A percentile compares a stretch with the other conserved stretches of the same genome.
Evolutionary conservation across 1,284 basidiomycete species (phyloP).

Genomic region (Fomitopsis schrenkii): DNA sequence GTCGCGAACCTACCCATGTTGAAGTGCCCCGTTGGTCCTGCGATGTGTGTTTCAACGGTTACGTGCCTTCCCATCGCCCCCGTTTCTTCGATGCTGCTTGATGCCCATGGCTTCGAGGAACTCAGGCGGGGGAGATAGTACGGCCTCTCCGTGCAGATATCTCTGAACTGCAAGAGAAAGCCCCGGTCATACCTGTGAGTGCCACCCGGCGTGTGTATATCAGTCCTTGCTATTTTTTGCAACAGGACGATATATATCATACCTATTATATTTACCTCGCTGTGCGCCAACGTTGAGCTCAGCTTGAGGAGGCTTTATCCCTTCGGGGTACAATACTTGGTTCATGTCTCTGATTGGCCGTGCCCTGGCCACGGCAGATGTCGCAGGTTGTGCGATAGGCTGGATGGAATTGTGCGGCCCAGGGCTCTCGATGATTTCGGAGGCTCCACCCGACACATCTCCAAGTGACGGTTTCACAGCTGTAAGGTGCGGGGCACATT

Average conservation of each 20-base stretch:
- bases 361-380: conserved; percentile 71
- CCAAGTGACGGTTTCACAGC: too few relatives aligned
- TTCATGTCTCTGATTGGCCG: conserved; percentile 82
- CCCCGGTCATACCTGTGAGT: conserved; percentile 86
- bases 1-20: too few relatives aligned
- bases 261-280: conserved; percentile 91
- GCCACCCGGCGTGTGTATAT: background rate
- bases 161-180: conserved; percentile 98
- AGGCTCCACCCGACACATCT: too few relatives aligned
- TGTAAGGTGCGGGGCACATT: too few relatives aligned
- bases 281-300: conserved; percentile 85
- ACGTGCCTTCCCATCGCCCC: too few relatives aligned
- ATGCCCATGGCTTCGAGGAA: conserved; percentile 86
- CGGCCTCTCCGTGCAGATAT: conserved; percentile 92
- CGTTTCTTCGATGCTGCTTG: conserved; percentile 37
- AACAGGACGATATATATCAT: background rate
- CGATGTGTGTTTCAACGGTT: too few relatives aligned
- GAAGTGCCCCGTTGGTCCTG: too few relatives aligned
- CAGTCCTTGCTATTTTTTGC: background rate
- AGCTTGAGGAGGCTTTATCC: conserved; percentile 78
- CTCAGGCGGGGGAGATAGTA: conserved; percentile 64
- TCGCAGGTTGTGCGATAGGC: conserved; percentile 42
- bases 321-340: conserved; percentile 79
- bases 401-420: conserved; percentile 23
- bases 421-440: too few relatives aligned